phyloP scores from a whole-genome alignment of 305 asterid genomes.

The Fraxinus velutina region DNA sequence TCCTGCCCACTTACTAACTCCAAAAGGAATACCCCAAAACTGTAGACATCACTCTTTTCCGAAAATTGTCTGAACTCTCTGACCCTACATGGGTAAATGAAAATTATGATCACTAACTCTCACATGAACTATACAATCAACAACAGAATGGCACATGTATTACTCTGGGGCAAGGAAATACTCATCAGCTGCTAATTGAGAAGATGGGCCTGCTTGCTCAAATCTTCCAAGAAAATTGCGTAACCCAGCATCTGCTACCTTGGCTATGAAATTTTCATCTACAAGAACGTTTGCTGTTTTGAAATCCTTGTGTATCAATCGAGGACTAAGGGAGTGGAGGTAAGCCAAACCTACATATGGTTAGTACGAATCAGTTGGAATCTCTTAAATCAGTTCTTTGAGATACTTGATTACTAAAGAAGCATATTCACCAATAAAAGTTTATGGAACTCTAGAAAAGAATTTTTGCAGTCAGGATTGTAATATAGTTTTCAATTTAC shows the following conservation, averaged over 20 bases:
- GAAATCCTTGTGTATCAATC: constrained; percentile 84
- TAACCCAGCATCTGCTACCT: constrained; percentile 89
- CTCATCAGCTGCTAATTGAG: constrained; percentile 54
- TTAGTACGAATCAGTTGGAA: constrained; percentile 24
- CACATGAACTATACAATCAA: background rate
- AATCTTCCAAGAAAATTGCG: constrained; percentile 84
- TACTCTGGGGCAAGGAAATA: constrained; percentile 88
- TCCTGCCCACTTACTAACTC: constrained; percentile 78
- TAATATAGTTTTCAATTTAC: constrained; percentile 28
- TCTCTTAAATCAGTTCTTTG: constrained; percentile 8
- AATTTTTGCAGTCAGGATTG: constrained; percentile 31
- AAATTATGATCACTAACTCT: constrained; percentile 16
- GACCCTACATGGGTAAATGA: constrained; percentile 53
- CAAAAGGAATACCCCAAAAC: constrained; percentile 85
- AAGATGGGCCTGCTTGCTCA: constrained; percentile 73
- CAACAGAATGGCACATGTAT: constrained; percentile 25
- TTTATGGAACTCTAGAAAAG: constrained; percentile 26
- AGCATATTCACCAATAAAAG: constrained; percentile 20
- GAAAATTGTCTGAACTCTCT: constrained; percentile 81
- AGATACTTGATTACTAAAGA: constrained; percentile 17
- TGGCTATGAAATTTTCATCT: constrained; percentile 81
- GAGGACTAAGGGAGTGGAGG: constrained; percentile 83
- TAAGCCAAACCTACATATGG: constrained; percentile 63
- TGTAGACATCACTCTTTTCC: constrained; percentile 82
- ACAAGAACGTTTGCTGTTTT: constrained; percentile 88